These are phyloP conservation scores for Alectoria sarmentosa DNA, from an alignment of 495 filamentous ascomycete genomes.

Conservation along the genomic window DNA sequence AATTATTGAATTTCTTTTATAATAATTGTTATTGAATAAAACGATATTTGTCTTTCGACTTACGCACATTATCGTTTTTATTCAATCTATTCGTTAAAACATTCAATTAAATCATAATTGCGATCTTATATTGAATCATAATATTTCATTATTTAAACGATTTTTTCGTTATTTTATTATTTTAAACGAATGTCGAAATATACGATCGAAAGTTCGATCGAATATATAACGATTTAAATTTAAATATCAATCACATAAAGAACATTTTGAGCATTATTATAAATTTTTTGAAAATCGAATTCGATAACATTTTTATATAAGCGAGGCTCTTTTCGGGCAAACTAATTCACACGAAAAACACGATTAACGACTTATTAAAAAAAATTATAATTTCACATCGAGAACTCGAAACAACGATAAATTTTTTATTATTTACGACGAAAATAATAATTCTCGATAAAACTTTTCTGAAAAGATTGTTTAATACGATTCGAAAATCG, in stretches of 20 bases:
- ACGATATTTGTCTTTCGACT: not conserved
- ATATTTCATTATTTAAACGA: constrained; percentile 1
- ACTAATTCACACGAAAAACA: not conserved
- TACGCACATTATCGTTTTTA: not conserved
- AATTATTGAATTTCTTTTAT: not conserved
- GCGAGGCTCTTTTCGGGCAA: not conserved
- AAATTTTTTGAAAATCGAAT: not conserved
- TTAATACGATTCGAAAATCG: not conserved
- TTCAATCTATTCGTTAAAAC: not conserved
- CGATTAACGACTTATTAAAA: not conserved
- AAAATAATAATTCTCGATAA: not conserved
- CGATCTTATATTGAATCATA: not conserved
- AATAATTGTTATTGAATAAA: not conserved
- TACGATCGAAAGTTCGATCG: not conserved
- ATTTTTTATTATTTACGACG: not conserved
- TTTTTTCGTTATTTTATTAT: not conserved
- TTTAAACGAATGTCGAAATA: not conserved
- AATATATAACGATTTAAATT: not conserved
- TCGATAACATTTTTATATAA: not conserved
- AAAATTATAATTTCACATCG: not conserved
- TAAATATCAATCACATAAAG: not conserved
- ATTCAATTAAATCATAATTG: not conserved
- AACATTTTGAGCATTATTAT: not conserved
- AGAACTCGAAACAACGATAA: not conserved
- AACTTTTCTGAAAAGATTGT: not conserved